Conservation (phyloP, 805 yeast species). For the Lipomyces sp. region DNA sequence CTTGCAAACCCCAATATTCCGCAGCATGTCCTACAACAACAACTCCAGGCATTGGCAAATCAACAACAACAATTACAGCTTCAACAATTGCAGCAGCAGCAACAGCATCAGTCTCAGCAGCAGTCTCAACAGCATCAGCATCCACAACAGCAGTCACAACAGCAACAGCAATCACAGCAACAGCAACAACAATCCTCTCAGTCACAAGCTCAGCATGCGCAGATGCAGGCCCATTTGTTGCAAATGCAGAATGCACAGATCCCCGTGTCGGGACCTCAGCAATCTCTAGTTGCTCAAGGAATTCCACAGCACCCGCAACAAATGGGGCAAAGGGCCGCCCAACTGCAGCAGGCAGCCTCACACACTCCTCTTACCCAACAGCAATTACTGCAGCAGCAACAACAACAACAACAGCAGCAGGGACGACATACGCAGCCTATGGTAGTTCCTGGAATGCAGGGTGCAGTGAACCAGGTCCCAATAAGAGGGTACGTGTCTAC, state of each 20-base stretch:
- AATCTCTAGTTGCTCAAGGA: not conserved
- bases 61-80: not conserved
- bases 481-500: slow-evolving; percentile 19
- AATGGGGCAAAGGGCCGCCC: slow-evolving; percentile 9
- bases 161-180: slow-evolving; percentile 2
- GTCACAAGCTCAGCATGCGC: not conserved
- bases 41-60: not conserved
- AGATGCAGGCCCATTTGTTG: not conserved
- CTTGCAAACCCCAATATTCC: slow-evolving; percentile 16
- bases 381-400: slow-evolving; percentile 15
- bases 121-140: slow-evolving; percentile 16
- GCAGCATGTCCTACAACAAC: slow-evolving; percentile 21
- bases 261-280: slow-evolving; percentile 3
- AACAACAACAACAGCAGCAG: slow-evolving; percentile 9
- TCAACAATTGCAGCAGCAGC: slow-evolving; percentile 2
- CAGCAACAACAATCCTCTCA: slow-evolving; percentile 4
- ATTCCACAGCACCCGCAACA: slow-evolving; percentile 8
- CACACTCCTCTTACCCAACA: not conserved
- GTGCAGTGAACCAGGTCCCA: not conserved
- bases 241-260: not conserved
- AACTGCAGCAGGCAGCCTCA: slow-evolving; percentile 10
- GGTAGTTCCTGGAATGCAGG: not conserved
- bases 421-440: slow-evolving; percentile 6
- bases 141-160: slow-evolving; percentile 4
- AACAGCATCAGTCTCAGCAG: slow-evolving; percentile 3